Base-by-base conservation (phyloP, 1,284 basidiomycete genomes). In the Inonotus obliquus region DNA sequence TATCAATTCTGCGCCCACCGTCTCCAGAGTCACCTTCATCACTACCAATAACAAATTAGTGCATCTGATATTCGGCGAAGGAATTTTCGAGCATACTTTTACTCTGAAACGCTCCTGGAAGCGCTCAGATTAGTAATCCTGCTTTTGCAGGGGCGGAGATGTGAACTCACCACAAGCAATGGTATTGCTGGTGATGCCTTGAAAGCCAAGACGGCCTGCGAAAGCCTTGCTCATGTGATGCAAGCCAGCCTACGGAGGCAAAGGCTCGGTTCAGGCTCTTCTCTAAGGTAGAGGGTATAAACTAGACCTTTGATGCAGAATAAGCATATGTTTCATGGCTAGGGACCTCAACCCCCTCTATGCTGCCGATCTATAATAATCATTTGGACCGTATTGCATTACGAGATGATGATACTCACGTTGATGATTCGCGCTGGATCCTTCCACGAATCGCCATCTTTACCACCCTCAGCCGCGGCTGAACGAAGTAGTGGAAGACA, bases 261-360 rank as follows among this genome's bases (percentile, higher is more conserved):
- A n/a, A 4, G 3, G 27, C 27, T 27, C 14, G 14, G n/a, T 17
- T 32, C 14, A 38, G 10, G 54, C 39, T 32, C 32, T 32, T 32
- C 32, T 32, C 35, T 51, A 44, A 47, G 25, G 11, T 54, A 19
- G 38, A 45, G 45, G 19, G 44, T 57, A 25, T 27, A 37, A 48
- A 63, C 7, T 73, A 73, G 7, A 79, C 79, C 69, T 91, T 91
- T 29, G 83, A 84, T 1, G 85, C 80, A 27, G 84, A 81, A 69
- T 90, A 90, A 1, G 86, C 85, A 66, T 85, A 90, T 0, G 86
- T 89, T 68, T 88, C 84, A 61, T 83, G 79, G 21, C 74, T 71
- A 3, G 84, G 82, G 0, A 84, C 79, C 39, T 66, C 67, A 17
- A 84, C 65, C 2, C 82, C 86, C 67, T 88, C 85, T 19, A 87